Base-by-base conservation (phyloP, 768 basidiomycete species). In the Dioszegia aurantiaca region DNA sequence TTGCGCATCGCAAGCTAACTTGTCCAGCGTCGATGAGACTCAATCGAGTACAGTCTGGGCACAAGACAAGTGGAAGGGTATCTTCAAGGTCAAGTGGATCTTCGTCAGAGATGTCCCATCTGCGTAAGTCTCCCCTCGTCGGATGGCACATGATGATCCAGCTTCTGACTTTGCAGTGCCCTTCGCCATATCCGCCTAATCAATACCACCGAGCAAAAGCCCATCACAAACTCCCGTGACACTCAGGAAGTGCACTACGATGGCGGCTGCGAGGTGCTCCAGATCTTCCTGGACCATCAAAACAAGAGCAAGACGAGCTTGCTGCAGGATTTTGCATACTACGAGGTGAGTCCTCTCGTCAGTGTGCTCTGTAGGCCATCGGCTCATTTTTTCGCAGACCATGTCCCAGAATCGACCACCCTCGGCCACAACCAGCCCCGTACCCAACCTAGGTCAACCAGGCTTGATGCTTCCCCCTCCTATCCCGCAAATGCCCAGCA, bases 21-120 rank as follows among this genome's bases (percentile, higher is more conserved):
- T 27, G 5, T 21, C 23, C 31, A 73, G 71, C 83, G 88, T 98
- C 36, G 94, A 98, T 75, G 93, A 98, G 76, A 87, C 88, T 4
- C 83, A 87, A 58, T 91, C 90, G 74, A 92, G 89, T 61, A 97
- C 88, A 1, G 95, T 99, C 19, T 99, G 95, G 95, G 93, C 93
- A 0, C 93, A 93, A 31, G 93, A 98, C 78, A 99, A 99, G 76
- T 99, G 95, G 95, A 98, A 99, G 77, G 95, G 95, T 23, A 90
- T 98, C 52, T 95, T 99, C 81, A 94, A 93, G 79, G 90, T 99
- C 24, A 84, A 87, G 56, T 98, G 95, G 95, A 86, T 98, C 62
- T 98, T 91, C 74, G 92, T 99, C 56, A 86, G 91, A 57, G 94
- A 97, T 72, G 91, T 78, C 11, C 74, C 76, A 2, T 70, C 74